Evolutionary conservation across 306 rosid species (phyloP), one percentile per base, ranked within the genome.

Genomic region (Gynostemma pentaphyllum): DNA sequence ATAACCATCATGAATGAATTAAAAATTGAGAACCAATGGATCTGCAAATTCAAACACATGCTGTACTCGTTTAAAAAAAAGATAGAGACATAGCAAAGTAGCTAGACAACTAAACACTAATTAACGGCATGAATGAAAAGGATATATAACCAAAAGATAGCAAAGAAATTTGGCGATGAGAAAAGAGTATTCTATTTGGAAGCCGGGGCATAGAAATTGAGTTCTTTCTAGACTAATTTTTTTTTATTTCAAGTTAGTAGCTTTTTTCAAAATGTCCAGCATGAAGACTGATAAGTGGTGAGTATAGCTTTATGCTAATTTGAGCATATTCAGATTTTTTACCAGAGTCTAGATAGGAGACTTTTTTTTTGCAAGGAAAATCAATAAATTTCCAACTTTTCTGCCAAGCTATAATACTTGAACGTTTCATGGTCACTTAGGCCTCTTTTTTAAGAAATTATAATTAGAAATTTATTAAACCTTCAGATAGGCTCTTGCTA

Each of bases 1-100:
- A 91, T 91, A 80, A 91, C 98, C 98, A 91, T 91, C 98, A 91
- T 91, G 79, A 91, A 91, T 10, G 96, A 91, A 76, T 91, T 91
- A 68, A 88, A 91, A 79, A 91, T 91, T 66, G 98, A 91, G 88
- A 88, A 91, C 98, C 98, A 88, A 72, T 91, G 98, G 68, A 91
- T 91, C 98, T 91, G 87, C 73, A 77, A 29, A 61, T 21, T 60
- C 67, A 68, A 44, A 62, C 45, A 68, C 29, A 47, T 18, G 60
- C 53, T 16, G 19, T 24, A 42, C 63, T 76, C 26, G 69, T 48
- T 23, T 37, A 37, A 39, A 61, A 61, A 37, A 61, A 42, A 59
- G 65, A 9, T 30, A 23, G 60, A 28, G 60, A 9, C 39, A 52
- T 3, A 52, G 39, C 59, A 52, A 52, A 52, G 39, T 26, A 52